Evolutionary conservation across 108 stramenopile species (phyloP), one percentile per base, ranked within the genome.

Genomic region (Cyclotella baltica): DNA sequence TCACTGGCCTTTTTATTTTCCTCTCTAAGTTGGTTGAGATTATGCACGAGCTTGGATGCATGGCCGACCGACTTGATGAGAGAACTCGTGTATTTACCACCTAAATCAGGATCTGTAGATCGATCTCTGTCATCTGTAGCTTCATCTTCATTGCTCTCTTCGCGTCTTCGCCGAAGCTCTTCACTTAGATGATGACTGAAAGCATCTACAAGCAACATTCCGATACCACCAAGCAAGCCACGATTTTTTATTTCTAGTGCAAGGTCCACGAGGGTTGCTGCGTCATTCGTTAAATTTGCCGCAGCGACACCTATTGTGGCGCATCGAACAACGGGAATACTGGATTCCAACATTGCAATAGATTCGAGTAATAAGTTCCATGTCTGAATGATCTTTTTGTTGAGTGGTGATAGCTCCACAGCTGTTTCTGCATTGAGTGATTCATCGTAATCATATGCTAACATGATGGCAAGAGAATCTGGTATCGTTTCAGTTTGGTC

Each of bases 281-380:
- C 35, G 25, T 80, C 59, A 50, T 8, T 40, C 10, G 79, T 67
- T 52, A 80, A 59, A 62, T 73, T 53, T 4, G 72, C 72, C 3
- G 67, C 51, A 31, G 71, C 65, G 38, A 57, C 48, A n/a, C 72
- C 72, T 9, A 80, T 48, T 29, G 79, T 80, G 22, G 79, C 79
- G 34, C 72, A 80, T 31, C 79, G 72, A 5, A 80, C 79, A 11
- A 67, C 79, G 31, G 79, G 79, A 37, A 80, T 38, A 59, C 72
- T 67, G 0, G 79, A 67, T 68, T 80, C 79, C 65, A 80, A 73
- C 2, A 73, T 19, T 15, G 67, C 31, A 23, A 73, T 73, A 3
- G 79, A 80, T 68, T 80, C 79, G 31, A 73, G 20, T 15, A 80
- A 58, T 29, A 73, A 58, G 23, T 50, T 18, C 79, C 79, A 80